phyloP scores from a whole-genome alignment of 495 filamentous ascomycete genomes.

The Aspergillus conjunctus region DNA sequence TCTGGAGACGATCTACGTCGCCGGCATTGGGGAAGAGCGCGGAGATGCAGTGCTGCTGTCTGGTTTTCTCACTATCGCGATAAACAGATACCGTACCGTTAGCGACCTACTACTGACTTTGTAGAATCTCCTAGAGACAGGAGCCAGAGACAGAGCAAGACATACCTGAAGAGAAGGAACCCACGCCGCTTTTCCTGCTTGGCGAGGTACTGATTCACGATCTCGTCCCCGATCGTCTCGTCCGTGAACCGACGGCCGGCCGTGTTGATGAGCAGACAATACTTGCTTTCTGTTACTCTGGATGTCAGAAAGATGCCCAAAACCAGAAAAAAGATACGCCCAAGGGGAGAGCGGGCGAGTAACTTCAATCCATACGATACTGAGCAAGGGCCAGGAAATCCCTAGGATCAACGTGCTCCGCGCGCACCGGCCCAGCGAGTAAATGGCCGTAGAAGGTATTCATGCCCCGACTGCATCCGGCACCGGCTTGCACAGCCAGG shows the following conservation, averaged over 20 bases:
- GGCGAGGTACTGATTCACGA: conserved; percentile 35
- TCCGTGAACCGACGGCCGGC: conserved; percentile 27
- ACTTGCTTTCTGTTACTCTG: conserved; percentile 28
- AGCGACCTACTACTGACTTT: not conserved
- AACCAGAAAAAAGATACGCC: not conserved
- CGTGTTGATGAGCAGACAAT: conserved; percentile 28
- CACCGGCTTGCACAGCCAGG: conserved; percentile 24
- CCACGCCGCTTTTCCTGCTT: conserved; percentile 33
- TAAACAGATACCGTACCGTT: no score
- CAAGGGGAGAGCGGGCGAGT: not conserved
- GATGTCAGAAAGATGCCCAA: not conserved
- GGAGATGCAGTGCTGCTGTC: conserved; percentile 26
- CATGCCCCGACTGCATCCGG: conserved; percentile 29
- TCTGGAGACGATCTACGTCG: conserved; percentile 32
- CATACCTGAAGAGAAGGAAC: conserved; percentile 31
- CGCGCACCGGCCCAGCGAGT: conserved; percentile 24
- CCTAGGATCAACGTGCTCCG: conserved; percentile 25
- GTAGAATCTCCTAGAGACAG: not conserved
- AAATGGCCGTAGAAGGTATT: conserved; percentile 33
- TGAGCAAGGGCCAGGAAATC: conserved; percentile 32
- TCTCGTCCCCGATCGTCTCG: conserved; percentile 31
- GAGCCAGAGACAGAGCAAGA: not conserved
- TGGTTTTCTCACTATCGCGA: conserved; percentile 30
- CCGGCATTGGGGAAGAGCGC: conserved; percentile 33
- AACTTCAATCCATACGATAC: conserved; percentile 23